Conservation (phyloP, 176 grass and related monocot genomes). For the Tuctoria greenei region DNA sequence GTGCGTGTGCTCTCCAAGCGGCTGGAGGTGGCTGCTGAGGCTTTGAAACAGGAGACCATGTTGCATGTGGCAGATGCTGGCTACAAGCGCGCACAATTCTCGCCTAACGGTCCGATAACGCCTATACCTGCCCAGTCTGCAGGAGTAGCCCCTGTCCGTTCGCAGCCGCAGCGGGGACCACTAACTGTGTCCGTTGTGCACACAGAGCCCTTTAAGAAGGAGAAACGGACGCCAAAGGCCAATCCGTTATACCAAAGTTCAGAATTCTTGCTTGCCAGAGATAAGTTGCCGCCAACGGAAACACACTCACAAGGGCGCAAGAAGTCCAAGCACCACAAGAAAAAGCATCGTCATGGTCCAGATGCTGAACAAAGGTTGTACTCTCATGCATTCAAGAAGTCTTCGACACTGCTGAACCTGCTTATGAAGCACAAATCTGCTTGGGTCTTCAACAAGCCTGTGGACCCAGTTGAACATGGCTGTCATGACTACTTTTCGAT, state of each 20-base stretch:
- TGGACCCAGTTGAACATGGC: constrained; percentile 61
- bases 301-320: constrained; percentile 61
- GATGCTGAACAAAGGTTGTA: constrained; percentile 56
- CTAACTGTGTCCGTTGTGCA: constrained; percentile 53
- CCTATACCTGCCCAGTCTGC: constrained; percentile 19
- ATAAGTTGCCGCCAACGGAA: constrained; percentile 64
- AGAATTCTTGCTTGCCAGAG: constrained; percentile 85
- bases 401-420: constrained; percentile 54
- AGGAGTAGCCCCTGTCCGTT: constrained; percentile 6
- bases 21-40: constrained; percentile 46
- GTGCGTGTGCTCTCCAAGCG: constrained; percentile 64
- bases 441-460: constrained; percentile 96
- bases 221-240: constrained; percentile 79
- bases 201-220: constrained; percentile 70
- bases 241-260: constrained; percentile 79
- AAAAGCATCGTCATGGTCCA: constrained; percentile 42
- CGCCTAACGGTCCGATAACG: constrained; percentile 39
- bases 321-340: constrained; percentile 66
- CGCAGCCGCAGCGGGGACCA: constrained; percentile 23
- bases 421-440: constrained; percentile 87
- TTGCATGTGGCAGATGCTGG: constrained; percentile 23
- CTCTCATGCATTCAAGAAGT: constrained; percentile 73
- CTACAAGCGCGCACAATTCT: constrained; percentile 55
- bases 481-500: constrained; percentile 77
- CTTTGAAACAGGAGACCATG: constrained; percentile 31